Base-by-base conservation (phyloP, 495 filamentous ascomycete species). In the Neurospora pannonica region DNA sequence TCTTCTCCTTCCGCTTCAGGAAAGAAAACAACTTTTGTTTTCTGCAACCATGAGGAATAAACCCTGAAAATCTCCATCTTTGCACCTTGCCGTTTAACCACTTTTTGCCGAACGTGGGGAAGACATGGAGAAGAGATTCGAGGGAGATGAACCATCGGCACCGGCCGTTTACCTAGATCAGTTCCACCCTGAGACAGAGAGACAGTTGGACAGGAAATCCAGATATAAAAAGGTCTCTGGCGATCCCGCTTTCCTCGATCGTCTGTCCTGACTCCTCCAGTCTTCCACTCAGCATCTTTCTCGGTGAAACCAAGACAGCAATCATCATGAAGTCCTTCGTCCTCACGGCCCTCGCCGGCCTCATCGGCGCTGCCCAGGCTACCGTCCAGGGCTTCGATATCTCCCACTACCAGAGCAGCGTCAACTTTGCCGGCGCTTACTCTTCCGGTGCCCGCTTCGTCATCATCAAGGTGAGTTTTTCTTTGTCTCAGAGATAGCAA, bases 361-460 rank as follows among this genome's bases (percentile, higher is more conserved):
- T 78, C 34, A 77, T 82, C 71, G 76, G 69, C 21, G 70, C 60
- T 21, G 75, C 82, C 71, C 81, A 84, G 13, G 83, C 84, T 60
- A 82, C 84, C 7, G 87, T 91, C 48, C 86, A 88, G 71, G 90
- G 90, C 37, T 91, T 92, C 75, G 90, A 92, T 75, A 88, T 92
- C 76, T 91, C 90, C 19, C 78, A 87, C 76, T 90, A 89, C 72
- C 89, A 91, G 77, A 74, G 81, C 34, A 87, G 67, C 48, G 87
- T 92, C 54, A 80, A 92, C 83, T 91, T 88, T 75, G 77, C 80
- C 1, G 82, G 78, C 21, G 90, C 89, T 3, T 89, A 91, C 74
- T 80, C 72, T 28, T 75, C 82, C 21, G 90, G 90, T 28, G 88
- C 88, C n/a, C 87, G 89, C 24, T 92, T 92, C 73, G 90, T 90